Conservation (phyloP, 768 basidiomycete species). For the Pholiota conissans region DNA sequence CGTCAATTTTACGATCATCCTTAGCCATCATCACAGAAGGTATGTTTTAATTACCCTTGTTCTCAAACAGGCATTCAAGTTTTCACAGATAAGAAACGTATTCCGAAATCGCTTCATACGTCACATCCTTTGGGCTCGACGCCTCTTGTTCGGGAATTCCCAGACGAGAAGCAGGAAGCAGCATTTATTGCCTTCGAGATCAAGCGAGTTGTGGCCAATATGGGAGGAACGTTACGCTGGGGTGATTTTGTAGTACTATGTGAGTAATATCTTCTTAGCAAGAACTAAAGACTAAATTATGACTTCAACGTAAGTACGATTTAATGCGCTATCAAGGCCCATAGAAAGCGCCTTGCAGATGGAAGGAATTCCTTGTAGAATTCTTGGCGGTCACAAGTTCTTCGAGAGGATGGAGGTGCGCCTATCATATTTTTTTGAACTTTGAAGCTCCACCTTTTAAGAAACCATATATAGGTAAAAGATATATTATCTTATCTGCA, state of each 20-base stretch:
- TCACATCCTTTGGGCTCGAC: slow-evolving; percentile 61
- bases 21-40: slow-evolving; percentile 85
- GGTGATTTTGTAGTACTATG: slow-evolving; percentile 84
- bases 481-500: slow-evolving; percentile 83
- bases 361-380: slow-evolving; percentile 72
- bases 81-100: slow-evolving; percentile 65
- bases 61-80: neutral
- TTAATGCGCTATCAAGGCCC: slow-evolving; percentile 73
- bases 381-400: slow-evolving; percentile 83
- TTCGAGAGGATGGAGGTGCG: slow-evolving; percentile 80
- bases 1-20: slow-evolving; percentile 68
- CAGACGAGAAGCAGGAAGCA: slow-evolving; percentile 64
- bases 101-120: slow-evolving; percentile 72
- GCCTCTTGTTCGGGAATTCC: slow-evolving; percentile 57
- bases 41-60: slow-evolving; percentile 22
- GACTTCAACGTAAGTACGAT: slow-evolving; percentile 57
- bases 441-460: neutral
- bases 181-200: slow-evolving; percentile 75
- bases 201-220: slow-evolving; percentile 70
- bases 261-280: slow-evolving; percentile 33
- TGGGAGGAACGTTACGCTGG: slow-evolving; percentile 70
- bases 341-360: slow-evolving; percentile 78
- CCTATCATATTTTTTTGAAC: neutral
- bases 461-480: slow-evolving; percentile 54
- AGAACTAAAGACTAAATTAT: neutral